Percentiles rank a stretch among this genome's conserved stretches.
Evolutionary conservation across 441 rosid genomes (phyloP).

Genomic region (Populus trichocarpa): DNA sequence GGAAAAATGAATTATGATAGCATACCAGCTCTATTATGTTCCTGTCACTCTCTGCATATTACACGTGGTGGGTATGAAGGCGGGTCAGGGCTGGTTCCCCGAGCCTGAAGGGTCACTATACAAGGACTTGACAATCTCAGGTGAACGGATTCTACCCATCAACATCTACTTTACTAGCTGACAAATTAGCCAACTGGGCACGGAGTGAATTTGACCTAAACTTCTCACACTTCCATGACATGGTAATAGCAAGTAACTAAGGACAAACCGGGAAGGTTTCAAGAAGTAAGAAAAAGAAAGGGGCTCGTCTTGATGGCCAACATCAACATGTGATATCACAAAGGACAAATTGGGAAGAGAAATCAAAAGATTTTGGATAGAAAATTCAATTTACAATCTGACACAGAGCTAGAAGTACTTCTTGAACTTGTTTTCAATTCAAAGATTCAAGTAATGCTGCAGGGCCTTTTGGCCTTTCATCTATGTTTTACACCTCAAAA

Average conservation of each 20-base stretch:
- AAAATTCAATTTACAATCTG: conserved; percentile 21
- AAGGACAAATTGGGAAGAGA: conserved; percentile 32
- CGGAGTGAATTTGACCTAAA: neutral
- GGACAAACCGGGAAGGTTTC: conserved; percentile 25
- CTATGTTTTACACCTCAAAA: conserved; percentile 17
- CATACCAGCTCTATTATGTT: no score
- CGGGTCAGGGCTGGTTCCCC: neutral
- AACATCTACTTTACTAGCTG: conserved; percentile 8
- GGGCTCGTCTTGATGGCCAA: conserved; percentile 18
- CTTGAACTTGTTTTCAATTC: neutral
- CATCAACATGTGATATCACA: conserved; percentile 31
- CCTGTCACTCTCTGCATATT: neutral
- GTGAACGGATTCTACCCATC: neutral
- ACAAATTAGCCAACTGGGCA: conserved; percentile 23
- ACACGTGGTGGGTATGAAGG: neutral
- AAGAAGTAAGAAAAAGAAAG: neutral
- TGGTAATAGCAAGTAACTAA: conserved; percentile 11
- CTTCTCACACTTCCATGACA: conserved; percentile 12
- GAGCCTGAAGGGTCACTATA: neutral
- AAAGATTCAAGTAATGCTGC: neutral
- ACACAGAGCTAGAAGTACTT: conserved; percentile 4
- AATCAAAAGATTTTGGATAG: conserved; percentile 14
- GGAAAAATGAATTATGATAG: no score
- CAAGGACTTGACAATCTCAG: neutral
- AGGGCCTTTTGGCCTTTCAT: neutral